A percentile compares a stretch with the other conserved stretches of the same genome.
phyloP scores from a whole-genome alignment of 2,329 filamentous ascomycete species.

The Hymenoscyphus occultus region DNA sequence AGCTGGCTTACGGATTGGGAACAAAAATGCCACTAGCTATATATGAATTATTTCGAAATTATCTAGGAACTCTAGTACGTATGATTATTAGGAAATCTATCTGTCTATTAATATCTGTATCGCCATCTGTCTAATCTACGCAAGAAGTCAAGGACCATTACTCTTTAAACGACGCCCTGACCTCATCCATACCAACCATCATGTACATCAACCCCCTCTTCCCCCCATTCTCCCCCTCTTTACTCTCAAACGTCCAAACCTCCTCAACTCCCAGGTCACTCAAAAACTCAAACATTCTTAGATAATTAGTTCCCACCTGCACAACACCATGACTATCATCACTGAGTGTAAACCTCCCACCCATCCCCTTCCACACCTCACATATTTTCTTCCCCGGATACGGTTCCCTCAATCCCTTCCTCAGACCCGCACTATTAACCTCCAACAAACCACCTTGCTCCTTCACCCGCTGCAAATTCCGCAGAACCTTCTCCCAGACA shows the following conservation, averaged over 20 bases:
- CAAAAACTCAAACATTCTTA: constrained; percentile 66
- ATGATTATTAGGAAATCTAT: neutral
- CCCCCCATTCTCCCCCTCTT: neutral
- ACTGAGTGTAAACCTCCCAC: constrained; percentile 83
- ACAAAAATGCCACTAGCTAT: too few relatives aligned
- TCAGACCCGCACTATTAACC: constrained; percentile 80
- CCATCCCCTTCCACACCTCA: constrained; percentile 68
- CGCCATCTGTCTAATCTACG: neutral
- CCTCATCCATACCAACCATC: constrained; percentile 21
- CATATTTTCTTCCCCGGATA: constrained; percentile 82
- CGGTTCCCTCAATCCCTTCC: constrained; percentile 87
- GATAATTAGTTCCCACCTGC: constrained; percentile 85
- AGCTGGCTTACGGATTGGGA: too few relatives aligned
- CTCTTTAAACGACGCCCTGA: constrained; percentile 27
- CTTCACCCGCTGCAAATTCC: constrained; percentile 71
- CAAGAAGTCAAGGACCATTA: neutral
- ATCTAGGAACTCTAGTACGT: too few relatives aligned
- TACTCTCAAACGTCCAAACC: constrained; percentile 43
- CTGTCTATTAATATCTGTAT: neutral
- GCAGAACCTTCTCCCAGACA: constrained; percentile 72
- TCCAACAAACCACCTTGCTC: constrained; percentile 81
- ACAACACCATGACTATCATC: constrained; percentile 91
- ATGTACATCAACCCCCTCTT: constrained; percentile 13
- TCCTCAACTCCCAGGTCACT: constrained; percentile 60
- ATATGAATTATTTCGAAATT: too few relatives aligned